Base-by-base conservation (phyloP, 2,329 filamentous ascomycete species). In the Pseudocercospora musae region DNA sequence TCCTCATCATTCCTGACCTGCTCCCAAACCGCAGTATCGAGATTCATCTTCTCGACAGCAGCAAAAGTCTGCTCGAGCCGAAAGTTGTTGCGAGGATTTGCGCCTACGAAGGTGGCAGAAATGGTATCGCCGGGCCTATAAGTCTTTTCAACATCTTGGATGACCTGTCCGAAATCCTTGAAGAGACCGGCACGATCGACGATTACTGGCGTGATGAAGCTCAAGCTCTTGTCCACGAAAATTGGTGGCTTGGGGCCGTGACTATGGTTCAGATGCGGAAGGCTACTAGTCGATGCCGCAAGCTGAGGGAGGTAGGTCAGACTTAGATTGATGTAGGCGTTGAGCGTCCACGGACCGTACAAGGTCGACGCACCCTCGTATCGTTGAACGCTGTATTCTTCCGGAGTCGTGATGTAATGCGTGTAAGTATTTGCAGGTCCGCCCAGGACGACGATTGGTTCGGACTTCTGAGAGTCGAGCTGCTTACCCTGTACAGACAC, bases 321-420 rank as follows among this genome's bases (percentile, higher is more conserved):
- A 0, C 91, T 93, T 48, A 94, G 81, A 75, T 96, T 93, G 78
- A 97, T 90, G 78, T 95, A 95, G 0, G 92, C 94, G 37, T 89
- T 86, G 10, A 97, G 83, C 0, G 92, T 91, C 75, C 92, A 87
- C 1, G 85, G 89, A 0, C 94, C 94, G 74, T 90, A 95, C 1
- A 98, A 85, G 0, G 94, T 98, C 6, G 90, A 94, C 0, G 91
- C 94, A n/a, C 93, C 94, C 78, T 98, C 94, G 77, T 97, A 97
- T 9, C 94, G 88, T 78, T 97, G 94, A 50, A 95, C 81, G 11
- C 79, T 78, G 74, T 95, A 96, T 75, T 96, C 90, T 74, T 96
- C 90, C 27, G 87, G 84, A 0, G 92, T 94, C 1, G 88, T 77
- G 62, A 92, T 86, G 75, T 94, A 94, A 76, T 94, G 90, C 2